Percentiles rank a stretch among this genome's conserved stretches.
Conservation (phyloP, 306 rosid genomes). For the Trichosanthes cucumerina region DNA sequence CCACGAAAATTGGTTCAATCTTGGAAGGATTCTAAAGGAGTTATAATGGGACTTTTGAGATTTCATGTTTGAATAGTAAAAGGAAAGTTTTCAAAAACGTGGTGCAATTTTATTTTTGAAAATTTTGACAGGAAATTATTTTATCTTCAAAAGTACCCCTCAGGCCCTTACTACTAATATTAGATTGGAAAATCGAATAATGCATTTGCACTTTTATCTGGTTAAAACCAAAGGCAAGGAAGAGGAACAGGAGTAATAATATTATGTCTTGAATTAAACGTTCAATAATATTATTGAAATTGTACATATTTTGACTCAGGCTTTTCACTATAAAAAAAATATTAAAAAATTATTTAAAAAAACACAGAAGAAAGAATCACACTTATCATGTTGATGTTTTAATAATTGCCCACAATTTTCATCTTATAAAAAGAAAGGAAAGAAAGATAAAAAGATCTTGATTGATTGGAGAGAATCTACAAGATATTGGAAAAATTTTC, state of each 20-base stretch:
- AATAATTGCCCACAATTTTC: not conserved
- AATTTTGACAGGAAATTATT: not conserved
- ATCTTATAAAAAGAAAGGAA: not conserved
- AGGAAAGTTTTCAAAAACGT: not conserved
- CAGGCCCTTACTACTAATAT: not conserved
- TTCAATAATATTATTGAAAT: too few relatives aligned
- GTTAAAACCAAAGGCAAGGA: not conserved
- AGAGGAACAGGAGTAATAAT: too few relatives aligned
- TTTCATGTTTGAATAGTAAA: not conserved
- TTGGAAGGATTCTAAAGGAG: not conserved
- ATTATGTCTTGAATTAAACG: too few relatives aligned
- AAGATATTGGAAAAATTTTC: not conserved
- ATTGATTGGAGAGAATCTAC: not conserved
- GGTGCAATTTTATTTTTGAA: not conserved
- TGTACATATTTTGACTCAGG: not conserved
- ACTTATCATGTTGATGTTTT: not conserved
- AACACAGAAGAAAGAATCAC: not conserved
- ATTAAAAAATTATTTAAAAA: too few relatives aligned
- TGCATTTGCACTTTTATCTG: not conserved
- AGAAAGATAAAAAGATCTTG: not conserved
- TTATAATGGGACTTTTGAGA: not conserved
- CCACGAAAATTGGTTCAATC: conserved; percentile 2
- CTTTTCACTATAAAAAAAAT: not conserved
- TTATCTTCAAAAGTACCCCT: not conserved
- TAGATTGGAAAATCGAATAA: not conserved